These are phyloP conservation scores for Pezicula neosporulosa DNA, from an alignment of 2,329 filamentous ascomycete species.

Conservation along the genomic window DNA sequence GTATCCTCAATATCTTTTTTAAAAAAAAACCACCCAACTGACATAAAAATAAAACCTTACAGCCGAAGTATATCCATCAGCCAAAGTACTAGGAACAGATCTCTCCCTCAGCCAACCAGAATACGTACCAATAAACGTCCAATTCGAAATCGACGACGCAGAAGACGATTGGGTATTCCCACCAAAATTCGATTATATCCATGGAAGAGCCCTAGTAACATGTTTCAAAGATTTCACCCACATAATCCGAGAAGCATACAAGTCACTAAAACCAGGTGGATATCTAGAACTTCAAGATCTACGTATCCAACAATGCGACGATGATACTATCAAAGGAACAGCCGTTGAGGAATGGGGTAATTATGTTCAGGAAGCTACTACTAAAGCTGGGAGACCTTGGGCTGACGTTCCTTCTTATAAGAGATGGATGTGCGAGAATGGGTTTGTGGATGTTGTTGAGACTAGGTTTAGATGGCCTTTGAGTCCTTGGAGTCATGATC, in stretches of 20 bases:
- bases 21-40: neutral
- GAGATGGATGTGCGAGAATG: slow-evolving; percentile 40
- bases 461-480: slow-evolving; percentile 44
- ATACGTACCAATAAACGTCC: slow-evolving; percentile 41
- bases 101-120: slow-evolving; percentile 57
- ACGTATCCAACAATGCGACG: neutral
- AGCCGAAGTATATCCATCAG: slow-evolving; percentile 39
- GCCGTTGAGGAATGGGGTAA: neutral
- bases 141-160: slow-evolving; percentile 47
- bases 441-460: slow-evolving; percentile 48
- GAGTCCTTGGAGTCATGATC: slow-evolving; percentile 46
- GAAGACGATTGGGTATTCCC: slow-evolving; percentile 43
- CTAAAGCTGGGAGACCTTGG: neutral
- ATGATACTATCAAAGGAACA: neutral
- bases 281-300: slow-evolving; percentile 27
- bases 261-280: slow-evolving; percentile 17
- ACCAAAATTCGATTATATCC: slow-evolving; percentile 45
- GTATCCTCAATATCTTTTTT: neutral
- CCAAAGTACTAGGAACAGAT: slow-evolving; percentile 57
- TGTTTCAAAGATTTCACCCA: slow-evolving; percentile 2
- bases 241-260: slow-evolving; percentile 3
- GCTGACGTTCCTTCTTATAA: slow-evolving; percentile 24
- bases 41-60: slow-evolving; percentile 11
- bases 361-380: neutral
- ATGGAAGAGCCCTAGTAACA: slow-evolving; percentile 36